A percentile compares a stretch with the other conserved stretches of the same genome.
Conservation (phyloP, 2,329 filamentous ascomycete genomes). For the Colletotrichum limetticola region DNA sequence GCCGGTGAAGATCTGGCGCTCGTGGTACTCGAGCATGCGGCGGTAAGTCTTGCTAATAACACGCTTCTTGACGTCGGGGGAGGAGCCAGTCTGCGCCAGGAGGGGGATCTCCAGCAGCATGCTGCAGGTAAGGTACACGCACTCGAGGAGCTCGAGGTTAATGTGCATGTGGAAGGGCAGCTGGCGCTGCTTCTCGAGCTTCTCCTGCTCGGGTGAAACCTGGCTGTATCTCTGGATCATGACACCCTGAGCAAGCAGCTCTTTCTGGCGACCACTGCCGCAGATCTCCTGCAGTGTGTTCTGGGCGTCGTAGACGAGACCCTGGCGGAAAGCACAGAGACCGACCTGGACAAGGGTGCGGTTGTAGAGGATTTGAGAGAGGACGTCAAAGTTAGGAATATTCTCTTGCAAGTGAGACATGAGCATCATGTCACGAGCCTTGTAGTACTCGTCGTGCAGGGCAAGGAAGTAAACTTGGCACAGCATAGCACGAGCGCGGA, state of each 20-base stretch:
- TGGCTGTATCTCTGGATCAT: slow-evolving; percentile 98
- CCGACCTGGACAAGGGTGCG: slow-evolving; percentile 97
- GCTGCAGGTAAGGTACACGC: slow-evolving; percentile 97
- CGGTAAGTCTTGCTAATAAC: slow-evolving; percentile 99
- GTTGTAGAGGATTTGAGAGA: slow-evolving; percentile 98
- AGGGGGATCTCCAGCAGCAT: slow-evolving; percentile 99
- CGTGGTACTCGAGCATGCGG: slow-evolving; percentile 98
- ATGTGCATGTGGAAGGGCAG: slow-evolving; percentile 99
- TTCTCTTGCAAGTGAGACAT: slow-evolving; percentile 99
- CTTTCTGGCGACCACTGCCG: slow-evolving; percentile 96
- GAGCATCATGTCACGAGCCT: slow-evolving; percentile 97
- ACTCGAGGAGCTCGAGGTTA: slow-evolving; percentile 97
- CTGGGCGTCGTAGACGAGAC: slow-evolving; percentile 96
- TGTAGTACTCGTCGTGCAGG: slow-evolving; percentile 97
- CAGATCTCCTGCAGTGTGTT: slow-evolving; percentile 98
- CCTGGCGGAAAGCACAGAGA: slow-evolving; percentile 96
- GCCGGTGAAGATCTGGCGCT: slow-evolving; percentile 98
- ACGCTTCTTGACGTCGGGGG: slow-evolving; percentile 95
- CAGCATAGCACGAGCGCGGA: slow-evolving; percentile 95
- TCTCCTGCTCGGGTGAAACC: slow-evolving; percentile 97
- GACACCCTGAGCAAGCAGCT: slow-evolving; percentile 95
- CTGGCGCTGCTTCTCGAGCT: slow-evolving; percentile 95
- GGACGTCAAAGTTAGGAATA: slow-evolving; percentile 95
- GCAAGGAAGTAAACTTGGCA: slow-evolving; percentile 99
- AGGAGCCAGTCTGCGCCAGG: slow-evolving; percentile 94